Base-by-base conservation (phyloP, 352 stramenopile genomes). In the Phytophthora sansomeana region DNA sequence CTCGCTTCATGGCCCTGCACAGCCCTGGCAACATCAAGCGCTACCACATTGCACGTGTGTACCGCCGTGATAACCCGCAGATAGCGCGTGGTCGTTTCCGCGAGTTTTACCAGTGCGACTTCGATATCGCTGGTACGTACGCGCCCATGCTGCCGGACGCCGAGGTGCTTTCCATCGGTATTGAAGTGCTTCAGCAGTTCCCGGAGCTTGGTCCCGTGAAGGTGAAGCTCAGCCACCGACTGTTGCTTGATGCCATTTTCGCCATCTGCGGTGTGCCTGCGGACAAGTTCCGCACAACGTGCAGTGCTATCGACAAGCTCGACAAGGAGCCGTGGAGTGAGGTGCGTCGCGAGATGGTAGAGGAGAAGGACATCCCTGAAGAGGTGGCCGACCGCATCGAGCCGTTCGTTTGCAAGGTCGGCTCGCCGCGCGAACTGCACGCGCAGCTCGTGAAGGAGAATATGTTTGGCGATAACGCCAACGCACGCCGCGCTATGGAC, bases 51-150 rank as follows among this genome's bases (percentile, higher is more conserved):
- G 97, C 96, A 26, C 97, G 97, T 66, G 96, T 98, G 17, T 99
- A 99, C 80, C 82, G 97, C 30, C 89, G 97, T 49, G 97, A 99
- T 84, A 97, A 98, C 70, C 96, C 96, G 42, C 83, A 96, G 48
- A 92, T 98, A 78, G 91, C 89, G 19, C 92, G 93, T 36, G 97
- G 97, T 44, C 87, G 97, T 54, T 99, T 99, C 81, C 90, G 97
- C 47, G 97, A 99, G 71, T 99, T 99, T 76, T 99, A 99, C 84
- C 97, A 99, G 77, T 99, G 97, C 72, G 97, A 99, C 67, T 99
- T 99, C 58, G 97, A 99, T 76, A 98, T 99, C 68, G 97, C 97
- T 29, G 97, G 97, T 53, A 85, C 74, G 36, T 99, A 98, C 74
- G 81, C 89, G 50, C 77, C 89, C 5, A 99, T 99, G 97, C 88